Conservation (phyloP, 768 basidiomycete genomes). For the Tubosaeta sp. region DNA sequence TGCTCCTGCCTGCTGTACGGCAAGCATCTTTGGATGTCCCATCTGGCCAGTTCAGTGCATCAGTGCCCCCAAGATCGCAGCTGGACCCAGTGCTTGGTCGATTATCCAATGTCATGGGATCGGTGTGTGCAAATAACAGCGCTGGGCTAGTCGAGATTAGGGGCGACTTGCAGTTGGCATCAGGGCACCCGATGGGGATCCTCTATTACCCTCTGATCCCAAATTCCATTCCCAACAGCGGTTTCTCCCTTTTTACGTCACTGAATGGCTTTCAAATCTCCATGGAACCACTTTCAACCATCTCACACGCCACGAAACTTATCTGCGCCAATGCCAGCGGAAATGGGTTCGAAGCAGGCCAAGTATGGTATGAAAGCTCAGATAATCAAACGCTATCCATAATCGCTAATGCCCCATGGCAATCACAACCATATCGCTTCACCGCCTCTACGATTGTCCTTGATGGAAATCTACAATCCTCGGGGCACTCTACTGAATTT, state of each 20-base stretch:
- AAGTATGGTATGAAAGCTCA: slow-evolving; percentile 4
- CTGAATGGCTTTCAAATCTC: slow-evolving; percentile 17
- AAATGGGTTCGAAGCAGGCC: rapidly evolving
- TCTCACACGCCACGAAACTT: slow-evolving; percentile 12
- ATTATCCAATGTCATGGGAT: slow-evolving; percentile 1
- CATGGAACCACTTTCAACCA: slow-evolving; percentile 6
- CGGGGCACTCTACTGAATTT: slow-evolving; percentile 10
- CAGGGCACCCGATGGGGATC: background rate
- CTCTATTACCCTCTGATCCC: slow-evolving; percentile 15
- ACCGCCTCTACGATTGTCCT: slow-evolving; percentile 10
- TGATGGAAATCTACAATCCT: slow-evolving; percentile 7
- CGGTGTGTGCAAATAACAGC: background rate
- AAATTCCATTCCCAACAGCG: background rate
- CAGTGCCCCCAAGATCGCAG: background rate
- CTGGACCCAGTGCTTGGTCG: background rate
- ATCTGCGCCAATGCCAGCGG: background rate
- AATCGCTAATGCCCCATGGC: background rate
- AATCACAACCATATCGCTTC: background rate
- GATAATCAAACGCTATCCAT: slow-evolving; percentile 11
- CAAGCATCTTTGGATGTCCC: slow-evolving; percentile 2
- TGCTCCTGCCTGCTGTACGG: slow-evolving; percentile 6
- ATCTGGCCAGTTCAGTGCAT: slow-evolving; percentile 6
- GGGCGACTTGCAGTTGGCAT: background rate
- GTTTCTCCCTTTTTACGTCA: background rate
- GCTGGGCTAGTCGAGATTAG: background rate